Evolutionary conservation across 257 asterid species (phyloP).

Genomic region (Scutellaria galericulata): DNA sequence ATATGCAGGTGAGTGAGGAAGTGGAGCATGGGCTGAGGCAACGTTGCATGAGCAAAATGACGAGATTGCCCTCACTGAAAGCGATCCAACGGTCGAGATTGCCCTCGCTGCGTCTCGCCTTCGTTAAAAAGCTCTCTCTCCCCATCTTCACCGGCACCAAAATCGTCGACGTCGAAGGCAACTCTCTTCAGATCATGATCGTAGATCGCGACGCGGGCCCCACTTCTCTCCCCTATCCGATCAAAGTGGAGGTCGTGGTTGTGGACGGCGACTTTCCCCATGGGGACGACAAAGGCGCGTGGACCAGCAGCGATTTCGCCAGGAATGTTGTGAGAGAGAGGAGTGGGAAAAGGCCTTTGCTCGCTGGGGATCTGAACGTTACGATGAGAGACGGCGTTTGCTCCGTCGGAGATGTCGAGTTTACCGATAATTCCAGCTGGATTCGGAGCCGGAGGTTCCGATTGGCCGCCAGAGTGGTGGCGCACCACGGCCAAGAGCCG

Average conservation of each 20-base stretch:
- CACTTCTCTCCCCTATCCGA: slow-evolving; percentile 33
- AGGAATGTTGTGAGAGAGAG: slow-evolving; percentile 58
- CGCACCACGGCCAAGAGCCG: slow-evolving; percentile 11
- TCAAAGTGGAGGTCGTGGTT: slow-evolving; percentile 62
- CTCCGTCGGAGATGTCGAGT: slow-evolving; percentile 60
- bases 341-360: slow-evolving; percentile 65
- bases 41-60: slow-evolving; percentile 35
- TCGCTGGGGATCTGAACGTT: slow-evolving; percentile 54
- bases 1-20: slow-evolving; percentile 66
- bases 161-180: slow-evolving; percentile 42
- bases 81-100: slow-evolving; percentile 37
- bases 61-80: slow-evolving; percentile 49
- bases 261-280: slow-evolving; percentile 67
- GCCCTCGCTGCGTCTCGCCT: slow-evolving; percentile 50
- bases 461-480: slow-evolving; percentile 62
- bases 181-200: slow-evolving; percentile 56
- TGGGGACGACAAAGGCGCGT: slow-evolving; percentile 29
- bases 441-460: slow-evolving; percentile 66
- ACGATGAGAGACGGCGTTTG: slow-evolving; percentile 57
- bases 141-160: slow-evolving; percentile 73
- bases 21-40: slow-evolving; percentile 57
- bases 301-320: slow-evolving; percentile 50
- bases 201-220: slow-evolving; percentile 39
- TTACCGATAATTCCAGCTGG: slow-evolving; percentile 85
- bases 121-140: slow-evolving; percentile 39